Conservation (phyloP, 768 basidiomycete species). For the Mrakia blollopis region DNA sequence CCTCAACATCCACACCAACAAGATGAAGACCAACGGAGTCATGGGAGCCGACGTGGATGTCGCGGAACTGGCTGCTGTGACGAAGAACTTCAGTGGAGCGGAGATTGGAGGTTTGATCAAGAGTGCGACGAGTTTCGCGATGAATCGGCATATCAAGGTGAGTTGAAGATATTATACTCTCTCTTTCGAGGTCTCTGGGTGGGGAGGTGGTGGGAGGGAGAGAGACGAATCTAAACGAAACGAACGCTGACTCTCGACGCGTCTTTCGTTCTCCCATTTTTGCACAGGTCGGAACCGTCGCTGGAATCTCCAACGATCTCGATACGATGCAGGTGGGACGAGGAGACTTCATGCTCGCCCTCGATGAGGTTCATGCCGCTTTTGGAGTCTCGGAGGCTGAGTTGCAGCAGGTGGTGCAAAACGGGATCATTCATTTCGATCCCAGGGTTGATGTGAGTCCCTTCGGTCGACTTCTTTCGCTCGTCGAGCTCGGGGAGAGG, state of each 20-base stretch:
- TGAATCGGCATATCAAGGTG: slow-evolving; percentile 91
- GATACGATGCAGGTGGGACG: slow-evolving; percentile 85
- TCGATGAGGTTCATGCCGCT: slow-evolving; percentile 91
- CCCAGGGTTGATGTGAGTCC: slow-evolving; percentile 64
- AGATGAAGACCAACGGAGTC: slow-evolving; percentile 86
- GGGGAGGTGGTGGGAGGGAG: not conserved
- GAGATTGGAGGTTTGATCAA: slow-evolving; percentile 94
- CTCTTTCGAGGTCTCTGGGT: not conserved
- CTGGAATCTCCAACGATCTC: slow-evolving; percentile 91
- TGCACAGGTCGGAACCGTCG: slow-evolving; percentile 78
- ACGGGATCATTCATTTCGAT: slow-evolving; percentile 91
- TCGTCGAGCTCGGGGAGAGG: not conserved
- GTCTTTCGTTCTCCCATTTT: not conserved
- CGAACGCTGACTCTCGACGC: not conserved
- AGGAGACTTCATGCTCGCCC: slow-evolving; percentile 77
- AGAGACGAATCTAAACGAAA: not conserved
- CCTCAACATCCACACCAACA: slow-evolving; percentile 85
- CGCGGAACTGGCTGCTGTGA: slow-evolving; percentile 67
- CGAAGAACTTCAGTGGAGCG: slow-evolving; percentile 97
- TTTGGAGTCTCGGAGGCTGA: slow-evolving; percentile 98
- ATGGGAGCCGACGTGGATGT: slow-evolving; percentile 85
- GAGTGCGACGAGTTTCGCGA: slow-evolving; percentile 96
- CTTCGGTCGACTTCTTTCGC: not conserved
- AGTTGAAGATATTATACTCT: slow-evolving; percentile 8
- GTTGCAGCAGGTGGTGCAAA: slow-evolving; percentile 82